Evolutionary conservation across 306 rosid genomes (phyloP).

Genomic region (Canavalia gladiata): DNA sequence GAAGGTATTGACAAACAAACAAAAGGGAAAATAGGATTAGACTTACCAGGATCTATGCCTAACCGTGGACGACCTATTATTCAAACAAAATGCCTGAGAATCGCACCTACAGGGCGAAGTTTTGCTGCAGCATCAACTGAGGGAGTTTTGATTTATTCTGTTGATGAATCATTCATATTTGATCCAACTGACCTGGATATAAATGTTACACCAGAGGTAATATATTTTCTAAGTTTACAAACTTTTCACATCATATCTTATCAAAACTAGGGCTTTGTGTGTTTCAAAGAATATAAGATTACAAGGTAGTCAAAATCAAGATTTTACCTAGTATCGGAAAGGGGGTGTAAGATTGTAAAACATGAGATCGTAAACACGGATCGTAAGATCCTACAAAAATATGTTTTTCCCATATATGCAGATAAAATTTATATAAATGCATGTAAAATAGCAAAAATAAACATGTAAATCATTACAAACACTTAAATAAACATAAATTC

Average conservation of each 20-base stretch:
- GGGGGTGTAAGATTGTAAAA: no score
- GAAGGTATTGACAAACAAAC: slow-evolving; percentile 88
- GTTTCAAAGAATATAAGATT: slow-evolving; percentile 26
- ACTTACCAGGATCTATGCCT: slow-evolving; percentile 87
- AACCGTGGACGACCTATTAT: slow-evolving; percentile 86
- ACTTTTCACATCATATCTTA: slow-evolving; percentile 24
- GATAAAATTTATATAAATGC: no score
- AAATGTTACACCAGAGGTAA: slow-evolving; percentile 96
- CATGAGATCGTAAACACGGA: no score
- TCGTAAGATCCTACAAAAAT: no score
- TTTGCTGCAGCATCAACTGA: slow-evolving; percentile 95
- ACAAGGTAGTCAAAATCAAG: no score
- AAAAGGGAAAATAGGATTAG: slow-evolving; percentile 68
- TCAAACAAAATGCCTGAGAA: slow-evolving; percentile 84
- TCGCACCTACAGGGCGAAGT: slow-evolving; percentile 96
- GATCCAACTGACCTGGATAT: slow-evolving; percentile 97
- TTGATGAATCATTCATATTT: slow-evolving; percentile 89
- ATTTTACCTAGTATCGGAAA: no score
- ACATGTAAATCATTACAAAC: no score
- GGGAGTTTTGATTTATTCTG: slow-evolving; percentile 89
- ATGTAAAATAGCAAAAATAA: no score
- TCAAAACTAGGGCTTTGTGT: slow-evolving; percentile 1
- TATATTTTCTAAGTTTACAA: neutral
- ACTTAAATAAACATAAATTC: no score
- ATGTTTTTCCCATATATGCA: no score